phyloP scores from a whole-genome alignment of 1,284 basidiomycete genomes.

The Singerocomus inundabilis region DNA sequence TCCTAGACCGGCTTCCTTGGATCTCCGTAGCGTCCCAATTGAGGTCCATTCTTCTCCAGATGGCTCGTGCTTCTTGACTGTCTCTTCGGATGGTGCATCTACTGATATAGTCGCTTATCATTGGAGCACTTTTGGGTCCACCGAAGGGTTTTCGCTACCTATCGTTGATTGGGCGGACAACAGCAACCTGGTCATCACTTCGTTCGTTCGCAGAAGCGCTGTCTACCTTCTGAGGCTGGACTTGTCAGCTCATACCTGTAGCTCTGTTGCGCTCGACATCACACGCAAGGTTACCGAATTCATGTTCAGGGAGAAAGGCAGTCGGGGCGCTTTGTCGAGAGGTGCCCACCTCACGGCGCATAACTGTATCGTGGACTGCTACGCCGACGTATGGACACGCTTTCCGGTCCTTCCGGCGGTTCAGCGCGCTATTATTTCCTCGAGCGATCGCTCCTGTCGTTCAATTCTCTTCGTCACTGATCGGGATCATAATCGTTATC shows the following conservation, averaged over 20 bases:
- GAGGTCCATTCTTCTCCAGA: conserved; percentile 48
- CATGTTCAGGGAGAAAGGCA: conserved; percentile 44
- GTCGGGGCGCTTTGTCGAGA: conserved; percentile 16
- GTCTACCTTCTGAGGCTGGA: conserved; percentile 46
- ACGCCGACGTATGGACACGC: conserved; percentile 58
- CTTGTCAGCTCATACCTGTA: conserved; percentile 27
- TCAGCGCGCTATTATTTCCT: conserved; percentile 43
- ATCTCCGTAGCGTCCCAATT: conserved; percentile 36
- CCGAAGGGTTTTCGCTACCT: conserved; percentile 41
- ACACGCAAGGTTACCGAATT: conserved; percentile 55
- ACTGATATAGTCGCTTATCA: conserved; percentile 44
- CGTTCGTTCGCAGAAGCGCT: conserved; percentile 41
- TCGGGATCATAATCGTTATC: conserved; percentile 34
- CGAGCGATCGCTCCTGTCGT: conserved; percentile 28
- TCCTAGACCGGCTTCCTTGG: conserved; percentile 46
- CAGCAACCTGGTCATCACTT: conserved; percentile 38
- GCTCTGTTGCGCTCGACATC: conserved; percentile 49
- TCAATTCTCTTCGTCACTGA: conserved; percentile 45
- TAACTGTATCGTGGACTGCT: conserved; percentile 55
- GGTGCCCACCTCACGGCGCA: conserved; percentile 32
- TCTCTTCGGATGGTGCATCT: conserved; percentile 23
- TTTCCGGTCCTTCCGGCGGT: conserved; percentile 60
- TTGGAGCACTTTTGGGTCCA: conserved; percentile 55
- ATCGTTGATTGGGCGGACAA: conserved; percentile 30
- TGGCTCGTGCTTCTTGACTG: conserved; percentile 49